These are phyloP conservation scores for Physcomitrium patens DNA, from an alignment of 225 moss, liverwort and hornwort species.

Conservation along the genomic window DNA sequence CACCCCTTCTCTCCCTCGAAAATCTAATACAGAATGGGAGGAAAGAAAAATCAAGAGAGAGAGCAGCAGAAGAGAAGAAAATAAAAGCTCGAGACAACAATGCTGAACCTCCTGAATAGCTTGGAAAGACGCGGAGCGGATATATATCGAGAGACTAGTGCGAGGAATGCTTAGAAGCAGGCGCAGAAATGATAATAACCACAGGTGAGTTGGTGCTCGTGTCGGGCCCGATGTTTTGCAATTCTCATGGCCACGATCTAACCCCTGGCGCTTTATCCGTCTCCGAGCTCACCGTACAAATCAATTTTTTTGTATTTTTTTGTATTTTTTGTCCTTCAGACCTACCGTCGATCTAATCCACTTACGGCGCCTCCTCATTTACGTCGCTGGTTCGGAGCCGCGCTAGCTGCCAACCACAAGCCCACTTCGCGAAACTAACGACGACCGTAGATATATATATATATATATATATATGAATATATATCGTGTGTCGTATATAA, in stretches of 20 bases:
- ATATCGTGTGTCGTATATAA: too few relatives aligned
- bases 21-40: neutral
- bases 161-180: neutral
- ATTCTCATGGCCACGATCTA: conserved; percentile 40
- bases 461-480: too few relatives aligned
- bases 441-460: too few relatives aligned
- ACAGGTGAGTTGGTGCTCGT: conserved; percentile 38
- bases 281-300: neutral
- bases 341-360: neutral
- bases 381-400: conserved; percentile 27
- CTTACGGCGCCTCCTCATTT: conserved; percentile 31
- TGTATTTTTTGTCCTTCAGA: conserved; percentile 30
- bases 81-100: too few relatives aligned
- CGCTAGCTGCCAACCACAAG: too few relatives aligned
- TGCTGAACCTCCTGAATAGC: neutral
- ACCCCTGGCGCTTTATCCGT: conserved; percentile 33
- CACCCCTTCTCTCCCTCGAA: neutral
- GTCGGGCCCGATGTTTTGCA: conserved; percentile 31
- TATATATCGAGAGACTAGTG: neutral
- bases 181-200: neutral
- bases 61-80: too few relatives aligned
- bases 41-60: neutral
- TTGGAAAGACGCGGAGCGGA: neutral
- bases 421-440: too few relatives aligned
- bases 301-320: too few relatives aligned